Conservation (phyloP, 2,329 filamentous ascomycete species). For the Colletotrichum viniferum region DNA sequence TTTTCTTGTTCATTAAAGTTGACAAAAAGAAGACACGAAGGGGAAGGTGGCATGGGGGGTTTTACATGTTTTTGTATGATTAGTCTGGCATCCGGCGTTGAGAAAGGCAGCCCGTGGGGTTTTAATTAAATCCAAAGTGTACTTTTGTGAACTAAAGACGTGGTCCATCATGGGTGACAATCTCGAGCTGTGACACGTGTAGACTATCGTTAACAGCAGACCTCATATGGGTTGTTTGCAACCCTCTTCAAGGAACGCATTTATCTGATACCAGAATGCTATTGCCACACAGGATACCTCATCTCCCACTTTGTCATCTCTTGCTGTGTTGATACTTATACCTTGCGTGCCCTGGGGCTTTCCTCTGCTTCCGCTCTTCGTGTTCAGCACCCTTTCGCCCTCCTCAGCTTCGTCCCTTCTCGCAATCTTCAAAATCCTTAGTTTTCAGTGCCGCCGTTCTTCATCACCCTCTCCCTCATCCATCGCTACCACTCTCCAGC, state of each 20-base stretch:
- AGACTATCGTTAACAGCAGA: background rate
- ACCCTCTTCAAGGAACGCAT: too few relatives aligned
- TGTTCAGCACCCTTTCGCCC: too few relatives aligned
- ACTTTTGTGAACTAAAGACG: background rate
- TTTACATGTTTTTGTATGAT: background rate
- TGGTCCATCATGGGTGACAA: too few relatives aligned
- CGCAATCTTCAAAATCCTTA: background rate
- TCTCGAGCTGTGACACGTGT: too few relatives aligned
- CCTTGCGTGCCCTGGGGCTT: background rate
- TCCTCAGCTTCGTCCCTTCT: too few relatives aligned
- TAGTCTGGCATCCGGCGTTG: background rate
- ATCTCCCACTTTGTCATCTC: background rate
- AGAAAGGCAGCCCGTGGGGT: background rate
- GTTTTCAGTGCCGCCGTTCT: background rate
- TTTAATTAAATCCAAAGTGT: slow-evolving; percentile 11
- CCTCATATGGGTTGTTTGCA: too few relatives aligned
- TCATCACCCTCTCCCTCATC: background rate
- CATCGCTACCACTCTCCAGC: accelerated
- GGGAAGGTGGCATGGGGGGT: background rate
- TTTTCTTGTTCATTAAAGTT: background rate
- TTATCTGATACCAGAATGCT: too few relatives aligned
- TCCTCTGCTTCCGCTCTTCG: background rate
- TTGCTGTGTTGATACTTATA: accelerated
- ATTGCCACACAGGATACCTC: too few relatives aligned
- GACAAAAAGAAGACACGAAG: background rate